Evolutionary conservation across 2,329 filamentous ascomycete species (phyloP), one percentile per base, ranked within the genome.

Genomic region (Ilyonectria mors-panacis): DNA sequence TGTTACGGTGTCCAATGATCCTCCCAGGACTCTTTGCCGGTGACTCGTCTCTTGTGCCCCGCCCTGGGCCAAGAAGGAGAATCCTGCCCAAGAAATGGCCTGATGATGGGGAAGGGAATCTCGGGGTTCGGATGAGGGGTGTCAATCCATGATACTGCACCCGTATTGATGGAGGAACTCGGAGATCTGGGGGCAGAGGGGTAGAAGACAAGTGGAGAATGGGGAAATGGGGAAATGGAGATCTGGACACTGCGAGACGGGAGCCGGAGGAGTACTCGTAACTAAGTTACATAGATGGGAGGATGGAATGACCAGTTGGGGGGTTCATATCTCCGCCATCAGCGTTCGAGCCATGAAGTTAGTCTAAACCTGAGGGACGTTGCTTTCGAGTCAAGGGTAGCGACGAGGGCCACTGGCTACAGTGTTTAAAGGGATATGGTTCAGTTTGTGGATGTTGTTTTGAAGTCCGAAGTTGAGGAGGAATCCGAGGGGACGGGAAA

Each of bases 161-260:
- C 35, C 28, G 33, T 55, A 51, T 50, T 50, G 42, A 42, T 68
- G 59, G 62, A 67, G 58, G 54, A 66, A 55, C 33, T 48, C 13
- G 23, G 47, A 63, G 54, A 53, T 64, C 66, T 62, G 28, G 58
- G 30, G 51, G 51, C 44, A 53, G 66, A 70, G 60, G 63, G 68
- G 60, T 53, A 61, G 47, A 48, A 17, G 42, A 39, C 58, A 37
- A 65, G 68, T 64, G 71, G 62, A 62, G 64, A 66, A 66, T 58
- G 66, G 58, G 56, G 63, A 63, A 65, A 75, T 72, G 73, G 68
- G 66, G 73, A 67, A 75, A 68, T 51, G 67, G 69, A 72, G 71
- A 60, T 56, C 55, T 59, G 48, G 44, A 21, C 13, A 1, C 19
- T 56, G 26, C 35, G 26, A 55, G 63, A 44, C 42, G 42, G 39